These are phyloP conservation scores for Aspergillus sp. DNA, from an alignment of 2,329 filamentous ascomycete genomes.

Conservation along the genomic window DNA sequence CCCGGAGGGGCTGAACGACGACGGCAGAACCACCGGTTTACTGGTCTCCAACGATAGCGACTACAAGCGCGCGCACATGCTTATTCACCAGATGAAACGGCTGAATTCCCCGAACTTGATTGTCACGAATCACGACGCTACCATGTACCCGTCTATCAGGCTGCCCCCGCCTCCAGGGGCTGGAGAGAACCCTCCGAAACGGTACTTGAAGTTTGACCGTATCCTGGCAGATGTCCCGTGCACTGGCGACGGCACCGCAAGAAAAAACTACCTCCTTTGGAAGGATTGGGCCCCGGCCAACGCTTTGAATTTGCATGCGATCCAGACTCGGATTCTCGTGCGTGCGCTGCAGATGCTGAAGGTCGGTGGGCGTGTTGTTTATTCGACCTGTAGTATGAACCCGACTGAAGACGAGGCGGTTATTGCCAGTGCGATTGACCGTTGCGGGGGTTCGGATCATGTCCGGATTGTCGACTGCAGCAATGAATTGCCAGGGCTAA, in stretches of 20 bases:
- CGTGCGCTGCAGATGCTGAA: constrained; percentile 93
- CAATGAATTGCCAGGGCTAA: constrained; percentile 64
- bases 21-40: constrained; percentile 80
- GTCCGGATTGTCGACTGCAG: constrained; percentile 79
- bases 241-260: constrained; percentile 84
- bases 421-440: constrained; percentile 74
- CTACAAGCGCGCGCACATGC: constrained; percentile 92
- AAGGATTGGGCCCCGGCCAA: constrained; percentile 87
- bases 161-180: constrained; percentile 53
- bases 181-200: constrained; percentile 46
- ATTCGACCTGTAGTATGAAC: constrained; percentile 98
- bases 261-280: constrained; percentile 93
- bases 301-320: constrained; percentile 75
- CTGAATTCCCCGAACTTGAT: constrained; percentile 93
- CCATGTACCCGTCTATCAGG: constrained; percentile 85
- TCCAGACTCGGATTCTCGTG: constrained; percentile 81
- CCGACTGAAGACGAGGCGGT: constrained; percentile 96
- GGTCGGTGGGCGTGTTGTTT: constrained; percentile 86
- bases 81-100: constrained; percentile 95
- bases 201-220: constrained; percentile 92
- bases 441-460: constrained; percentile 74
- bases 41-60: constrained; percentile 94
- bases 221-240: constrained; percentile 95
- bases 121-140: constrained; percentile 96
- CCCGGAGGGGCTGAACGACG: constrained; percentile 54